Conservation (phyloP, 495 filamentous ascomycete genomes). For the Hyphodiscus hymeniophilus region DNA sequence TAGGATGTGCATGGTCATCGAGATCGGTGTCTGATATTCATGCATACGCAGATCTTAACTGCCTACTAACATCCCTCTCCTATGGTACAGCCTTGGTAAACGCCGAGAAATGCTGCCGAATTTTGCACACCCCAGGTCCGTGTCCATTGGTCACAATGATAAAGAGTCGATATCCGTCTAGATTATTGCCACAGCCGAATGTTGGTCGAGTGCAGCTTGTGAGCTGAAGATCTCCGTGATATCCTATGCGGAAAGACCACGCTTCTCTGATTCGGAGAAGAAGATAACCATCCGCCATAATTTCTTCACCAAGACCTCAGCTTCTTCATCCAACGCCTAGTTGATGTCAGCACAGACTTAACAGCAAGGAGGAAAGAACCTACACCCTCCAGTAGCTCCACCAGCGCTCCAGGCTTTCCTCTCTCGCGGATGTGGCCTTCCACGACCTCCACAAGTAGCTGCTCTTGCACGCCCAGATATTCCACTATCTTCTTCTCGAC, state of each 20-base stretch:
- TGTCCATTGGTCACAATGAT: not conserved
- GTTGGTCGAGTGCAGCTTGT: not conserved
- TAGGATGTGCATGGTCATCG: not conserved
- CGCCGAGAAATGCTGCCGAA: not conserved
- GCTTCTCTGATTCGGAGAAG: slow-evolving; percentile 92
- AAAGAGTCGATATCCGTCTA: not conserved
- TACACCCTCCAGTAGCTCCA: slow-evolving; percentile 77
- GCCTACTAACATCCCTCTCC: not conserved
- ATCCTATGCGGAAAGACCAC: slow-evolving; percentile 61
- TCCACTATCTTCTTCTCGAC: slow-evolving; percentile 98
- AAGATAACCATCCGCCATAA: slow-evolving; percentile 98
- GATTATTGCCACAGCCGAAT: not conserved
- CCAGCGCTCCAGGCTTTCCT: slow-evolving; percentile 67
- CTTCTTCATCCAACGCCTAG: slow-evolving; percentile 89
- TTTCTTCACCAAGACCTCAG: slow-evolving; percentile 89
- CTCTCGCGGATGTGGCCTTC: slow-evolving; percentile 78
- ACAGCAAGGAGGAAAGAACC: slow-evolving; percentile 26
- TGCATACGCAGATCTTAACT: too few relatives aligned
- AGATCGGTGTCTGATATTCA: too few relatives aligned
- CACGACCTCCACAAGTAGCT: slow-evolving; percentile 88
- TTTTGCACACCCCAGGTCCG: not conserved
- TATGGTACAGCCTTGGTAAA: not conserved
- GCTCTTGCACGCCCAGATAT: slow-evolving; percentile 91
- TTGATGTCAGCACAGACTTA: slow-evolving; percentile 27
- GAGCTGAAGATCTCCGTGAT: not conserved